These are phyloP conservation scores for Moringa oleifera DNA, from an alignment of 345 rosid genomes.

Conservation along the genomic window DNA sequence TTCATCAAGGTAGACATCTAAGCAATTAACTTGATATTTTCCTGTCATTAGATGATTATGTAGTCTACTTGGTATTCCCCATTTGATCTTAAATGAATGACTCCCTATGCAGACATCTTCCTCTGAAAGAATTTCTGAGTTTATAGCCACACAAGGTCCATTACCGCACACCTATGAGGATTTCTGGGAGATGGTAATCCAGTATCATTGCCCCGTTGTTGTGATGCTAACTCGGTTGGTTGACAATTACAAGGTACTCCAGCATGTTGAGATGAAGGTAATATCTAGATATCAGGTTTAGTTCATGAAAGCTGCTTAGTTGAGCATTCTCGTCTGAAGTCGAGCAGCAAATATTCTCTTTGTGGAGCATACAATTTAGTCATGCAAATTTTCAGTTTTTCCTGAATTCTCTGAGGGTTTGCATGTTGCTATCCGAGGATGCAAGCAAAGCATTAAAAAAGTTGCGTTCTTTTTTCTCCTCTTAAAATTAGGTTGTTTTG, in stretches of 20 bases:
- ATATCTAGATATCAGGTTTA: not conserved
- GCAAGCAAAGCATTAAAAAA: not conserved
- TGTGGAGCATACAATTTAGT: too few species aligned
- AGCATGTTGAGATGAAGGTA: slow-evolving; percentile 9
- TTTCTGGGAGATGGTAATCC: slow-evolving; percentile 94
- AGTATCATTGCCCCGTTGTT: slow-evolving; percentile 63
- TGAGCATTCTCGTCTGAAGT: too few species aligned
- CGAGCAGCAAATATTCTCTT: too few species aligned
- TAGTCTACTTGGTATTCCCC: not conserved
- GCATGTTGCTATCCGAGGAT: not conserved
- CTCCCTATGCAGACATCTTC: slow-evolving; percentile 53
- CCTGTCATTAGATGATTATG: not conserved
- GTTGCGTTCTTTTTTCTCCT: too few species aligned
- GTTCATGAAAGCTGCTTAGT: not conserved
- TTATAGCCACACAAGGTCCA: slow-evolving; percentile 95
- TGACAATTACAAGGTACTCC: slow-evolving; percentile 55
- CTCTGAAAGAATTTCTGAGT: slow-evolving; percentile 50
- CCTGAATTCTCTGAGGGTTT: not conserved
- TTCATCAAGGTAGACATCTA: slow-evolving; percentile 44
- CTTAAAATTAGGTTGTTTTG: too few species aligned
- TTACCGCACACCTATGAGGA: slow-evolving; percentile 69
- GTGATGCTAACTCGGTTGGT: slow-evolving; percentile 90
- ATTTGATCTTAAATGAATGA: not conserved
- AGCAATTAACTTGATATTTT: not conserved
- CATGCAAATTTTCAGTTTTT: too few species aligned